A percentile compares a stretch with the other conserved stretches of the same genome.
Conservation (phyloP, 306 rosid genomes). For the Quercus cerris region DNA sequence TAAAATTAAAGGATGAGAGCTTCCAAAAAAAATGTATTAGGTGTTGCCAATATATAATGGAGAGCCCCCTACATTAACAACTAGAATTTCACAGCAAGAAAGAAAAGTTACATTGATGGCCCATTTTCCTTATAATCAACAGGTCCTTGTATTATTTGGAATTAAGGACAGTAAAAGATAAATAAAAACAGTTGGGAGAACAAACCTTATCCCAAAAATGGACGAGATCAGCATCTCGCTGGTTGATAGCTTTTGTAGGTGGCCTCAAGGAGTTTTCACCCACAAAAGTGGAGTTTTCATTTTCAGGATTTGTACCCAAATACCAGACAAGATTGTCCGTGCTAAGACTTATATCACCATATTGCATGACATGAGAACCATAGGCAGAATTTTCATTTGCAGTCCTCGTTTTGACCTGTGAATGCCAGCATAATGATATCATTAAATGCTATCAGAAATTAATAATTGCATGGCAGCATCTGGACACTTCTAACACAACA, state of each 20-base stretch:
- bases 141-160: neutral
- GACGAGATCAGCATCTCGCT: slow-evolving; percentile 93
- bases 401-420: slow-evolving; percentile 84
- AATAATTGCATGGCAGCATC: neutral
- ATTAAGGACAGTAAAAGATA: slow-evolving; percentile 9
- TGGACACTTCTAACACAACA: slow-evolving; percentile 6
- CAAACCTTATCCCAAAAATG: slow-evolving; percentile 96
- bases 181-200: neutral
- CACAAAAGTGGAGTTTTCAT: slow-evolving; percentile 69
- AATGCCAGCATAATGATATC: slow-evolving; percentile 5
- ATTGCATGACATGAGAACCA: slow-evolving; percentile 98
- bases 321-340: slow-evolving; percentile 42
- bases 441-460: neutral
- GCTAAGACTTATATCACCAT: slow-evolving; percentile 63
- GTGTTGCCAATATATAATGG: neutral
- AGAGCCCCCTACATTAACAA: neutral
- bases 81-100: neutral
- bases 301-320: slow-evolving; percentile 90
- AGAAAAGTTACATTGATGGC: neutral
- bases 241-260: slow-evolving; percentile 62
- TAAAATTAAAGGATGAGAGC: neutral
- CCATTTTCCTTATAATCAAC: neutral
- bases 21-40: neutral
- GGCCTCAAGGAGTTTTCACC: slow-evolving; percentile 65
- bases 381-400: slow-evolving; percentile 42